A percentile compares a stretch with the other conserved stretches of the same genome.
Conservation (phyloP, 1,284 basidiomycete species). For the Rhodotorula sp. region DNA sequence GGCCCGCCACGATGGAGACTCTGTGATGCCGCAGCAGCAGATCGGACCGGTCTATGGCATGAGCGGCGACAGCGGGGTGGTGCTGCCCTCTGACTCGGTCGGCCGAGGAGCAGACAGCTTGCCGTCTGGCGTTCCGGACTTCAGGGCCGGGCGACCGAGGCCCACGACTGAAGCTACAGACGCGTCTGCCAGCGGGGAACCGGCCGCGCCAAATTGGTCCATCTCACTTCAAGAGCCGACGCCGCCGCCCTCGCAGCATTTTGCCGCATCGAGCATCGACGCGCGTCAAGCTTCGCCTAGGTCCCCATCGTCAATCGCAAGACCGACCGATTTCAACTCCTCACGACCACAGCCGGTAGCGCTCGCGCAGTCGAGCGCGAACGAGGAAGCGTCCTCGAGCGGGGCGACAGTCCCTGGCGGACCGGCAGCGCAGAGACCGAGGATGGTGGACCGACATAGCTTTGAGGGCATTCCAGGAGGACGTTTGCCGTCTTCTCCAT, state of each 20-base stretch:
- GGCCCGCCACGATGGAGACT: no score
- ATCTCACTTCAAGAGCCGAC: neutral
- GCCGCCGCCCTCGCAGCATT: slow-evolving; percentile 4
- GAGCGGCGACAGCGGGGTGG: no score
- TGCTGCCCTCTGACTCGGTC: no score
- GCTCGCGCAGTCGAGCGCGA: neutral
- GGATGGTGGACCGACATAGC: no score
- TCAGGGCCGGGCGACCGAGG: neutral
- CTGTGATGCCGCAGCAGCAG: neutral
- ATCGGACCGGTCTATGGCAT: no score
- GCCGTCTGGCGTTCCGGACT: neutral
- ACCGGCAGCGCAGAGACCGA: neutral
- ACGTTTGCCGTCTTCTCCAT: neutral
- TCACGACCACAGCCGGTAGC: neutral
- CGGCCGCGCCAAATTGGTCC: neutral
- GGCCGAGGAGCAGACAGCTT: no score
- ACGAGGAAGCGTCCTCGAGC: neutral
- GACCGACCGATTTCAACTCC: neutral
- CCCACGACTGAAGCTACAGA: neutral
- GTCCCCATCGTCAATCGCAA: neutral
- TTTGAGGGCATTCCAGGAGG: slow-evolving; percentile 12
- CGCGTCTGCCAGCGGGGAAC: neutral
- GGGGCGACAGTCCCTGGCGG: neutral
- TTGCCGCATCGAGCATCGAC: neutral
- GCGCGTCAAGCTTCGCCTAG: neutral